These are phyloP conservation scores for Calocybe cyanea DNA, from an alignment of 768 basidiomycete species.

Conservation along the genomic window DNA sequence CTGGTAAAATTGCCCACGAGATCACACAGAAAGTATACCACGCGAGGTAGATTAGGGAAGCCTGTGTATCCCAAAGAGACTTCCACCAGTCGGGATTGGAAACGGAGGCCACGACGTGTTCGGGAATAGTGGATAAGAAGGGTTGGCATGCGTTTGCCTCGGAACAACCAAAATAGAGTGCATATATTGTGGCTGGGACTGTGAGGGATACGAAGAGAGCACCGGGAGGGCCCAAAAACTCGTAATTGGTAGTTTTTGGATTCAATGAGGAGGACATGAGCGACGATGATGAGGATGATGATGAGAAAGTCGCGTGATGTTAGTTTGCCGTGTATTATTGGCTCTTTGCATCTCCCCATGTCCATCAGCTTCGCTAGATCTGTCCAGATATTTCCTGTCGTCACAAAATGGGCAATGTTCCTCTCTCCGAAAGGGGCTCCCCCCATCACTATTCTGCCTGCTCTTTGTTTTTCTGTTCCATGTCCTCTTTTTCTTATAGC, in stretches of 20 bases:
- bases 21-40: slow-evolving; percentile 91
- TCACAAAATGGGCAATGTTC: too few species aligned
- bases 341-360: background rate
- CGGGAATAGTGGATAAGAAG: slow-evolving; percentile 33
- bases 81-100: slow-evolving; percentile 60
- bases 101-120: slow-evolving; percentile 43
- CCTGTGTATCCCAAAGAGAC: slow-evolving; percentile 79
- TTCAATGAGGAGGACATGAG: slow-evolving; percentile 43
- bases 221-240: slow-evolving; percentile 81
- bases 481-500: slow-evolving; percentile 10
- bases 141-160: slow-evolving; percentile 71
- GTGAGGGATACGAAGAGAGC: slow-evolving; percentile 66
- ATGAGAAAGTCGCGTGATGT: slow-evolving; percentile 13
- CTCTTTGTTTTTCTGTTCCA: background rate
- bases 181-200: slow-evolving; percentile 70
- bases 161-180: slow-evolving; percentile 75
- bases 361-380: slow-evolving; percentile 16
- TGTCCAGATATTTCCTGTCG: slow-evolving; percentile 1
- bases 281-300: slow-evolving; percentile 10
- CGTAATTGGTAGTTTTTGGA: slow-evolving; percentile 68
- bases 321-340: background rate
- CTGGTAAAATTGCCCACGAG: slow-evolving; percentile 78
- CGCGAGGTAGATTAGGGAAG: slow-evolving; percentile 67
- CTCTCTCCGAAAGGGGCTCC: too few species aligned
- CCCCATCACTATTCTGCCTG: too few species aligned